Conservation (phyloP, 1,139 yeast genomes). For the Geotrichum aggregatum region DNA sequence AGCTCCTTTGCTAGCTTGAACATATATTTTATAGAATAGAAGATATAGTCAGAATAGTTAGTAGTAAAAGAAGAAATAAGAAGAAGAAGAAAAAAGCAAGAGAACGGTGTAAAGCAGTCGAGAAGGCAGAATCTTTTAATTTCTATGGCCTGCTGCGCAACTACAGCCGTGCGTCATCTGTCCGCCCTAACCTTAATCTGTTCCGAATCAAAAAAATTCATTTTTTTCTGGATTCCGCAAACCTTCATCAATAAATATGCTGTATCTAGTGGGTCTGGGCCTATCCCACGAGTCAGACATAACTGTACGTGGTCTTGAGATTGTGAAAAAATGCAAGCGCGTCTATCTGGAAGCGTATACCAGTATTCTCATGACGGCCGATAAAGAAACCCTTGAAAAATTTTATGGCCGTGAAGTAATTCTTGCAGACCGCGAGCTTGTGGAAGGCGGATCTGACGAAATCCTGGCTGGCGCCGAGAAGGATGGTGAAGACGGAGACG, state of each 20-base stretch:
- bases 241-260: constrained; percentile 46
- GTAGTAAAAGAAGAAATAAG: neutral
- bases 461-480: constrained; percentile 71
- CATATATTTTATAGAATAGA: neutral
- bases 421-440: constrained; percentile 90
- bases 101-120: neutral
- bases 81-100: neutral
- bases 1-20: too few species aligned
- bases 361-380: constrained; percentile 90
- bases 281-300: constrained; percentile 85
- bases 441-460: constrained; percentile 80
- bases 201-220: neutral
- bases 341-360: constrained; percentile 95
- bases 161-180: constrained; percentile 4
- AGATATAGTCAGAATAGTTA: neutral
- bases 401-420: constrained; percentile 83
- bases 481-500: constrained; percentile 59
- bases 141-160: too few species aligned
- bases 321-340: constrained; percentile 74
- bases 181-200: constrained; percentile 2
- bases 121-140: too few species aligned
- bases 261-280: constrained; percentile 87
- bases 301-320: constrained; percentile 89
- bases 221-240: neutral
- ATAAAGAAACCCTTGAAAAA: constrained; percentile 55